Evolutionary conservation across 176 grass and related monocot species (phyloP), one percentile per base, ranked within the genome.

Genomic region (Phyllostachys edulis): DNA sequence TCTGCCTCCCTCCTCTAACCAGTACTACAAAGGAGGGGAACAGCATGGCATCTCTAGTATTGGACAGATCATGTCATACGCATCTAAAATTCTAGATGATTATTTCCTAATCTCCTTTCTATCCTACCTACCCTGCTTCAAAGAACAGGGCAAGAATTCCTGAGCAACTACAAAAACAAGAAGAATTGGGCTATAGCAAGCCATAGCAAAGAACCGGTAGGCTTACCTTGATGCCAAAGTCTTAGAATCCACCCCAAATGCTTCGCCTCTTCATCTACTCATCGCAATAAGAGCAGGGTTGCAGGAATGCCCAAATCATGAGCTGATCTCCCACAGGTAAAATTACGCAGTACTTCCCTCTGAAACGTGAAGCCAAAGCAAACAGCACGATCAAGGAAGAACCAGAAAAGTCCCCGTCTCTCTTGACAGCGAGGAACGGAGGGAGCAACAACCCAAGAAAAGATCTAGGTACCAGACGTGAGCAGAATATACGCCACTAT

Each of bases 251-350:
- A n/a, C 1, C 36, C 10, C 17, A 20, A 40, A 20, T 77, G 63
- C 67, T 38, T 23, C 56, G 70, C 47, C 64, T 9, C 9, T 55
- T 72, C 78, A 72, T 82, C 70, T 16, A 78, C 42, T 18, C 75
- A 37, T 78, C 20, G 21, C 50, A 27, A 2, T 1, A 11, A 17
- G 38, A 24, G 47, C 47, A 50, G 47, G 14, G 5, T 50, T 50
- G 12, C 36, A 32, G 12, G 45, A 55, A 72, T 23, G 18, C 45
- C 47, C 59, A 26, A 32, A 59, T 10, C 26, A 16, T 1, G 6
- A 16, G 4, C 11, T 13, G 14, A 9, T 61, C 24, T 46, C 14
- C 26, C 40, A 40, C 49, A 21, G 73, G 6, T 1, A 60, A n/a
- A 63, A 44, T 6, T 18, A 16, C 47, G 47, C 42, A 8, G 9